phyloP scores from a whole-genome alignment of 140 eudicot genomes.

The Ambrosia hybrid region DNA sequence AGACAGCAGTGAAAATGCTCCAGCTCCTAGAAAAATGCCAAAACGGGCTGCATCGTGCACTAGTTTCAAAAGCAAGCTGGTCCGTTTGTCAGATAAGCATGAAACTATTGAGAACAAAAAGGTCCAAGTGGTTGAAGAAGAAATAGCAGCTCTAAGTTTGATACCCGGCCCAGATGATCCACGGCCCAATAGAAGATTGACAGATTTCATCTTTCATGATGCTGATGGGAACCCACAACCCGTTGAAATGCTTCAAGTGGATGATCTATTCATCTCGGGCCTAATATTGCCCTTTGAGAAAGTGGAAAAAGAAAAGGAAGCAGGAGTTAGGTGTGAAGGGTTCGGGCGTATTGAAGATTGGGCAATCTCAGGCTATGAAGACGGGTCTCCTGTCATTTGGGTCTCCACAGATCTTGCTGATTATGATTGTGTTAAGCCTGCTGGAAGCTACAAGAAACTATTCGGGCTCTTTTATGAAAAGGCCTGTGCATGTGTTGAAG shows the following conservation, averaged over 20 bases:
- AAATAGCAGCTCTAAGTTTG: slow-evolving; percentile 49
- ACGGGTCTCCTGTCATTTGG: slow-evolving; percentile 74
- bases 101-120: slow-evolving; percentile 41
- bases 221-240: slow-evolving; percentile 63
- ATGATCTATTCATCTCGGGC: slow-evolving; percentile 62
- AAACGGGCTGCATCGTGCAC: slow-evolving; percentile 61
- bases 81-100: slow-evolving; percentile 41
- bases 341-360: slow-evolving; percentile 74
- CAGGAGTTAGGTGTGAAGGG: slow-evolving; percentile 63
- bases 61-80: slow-evolving; percentile 43
- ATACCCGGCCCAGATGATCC: slow-evolving; percentile 64
- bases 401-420: slow-evolving; percentile 76
- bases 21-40: slow-evolving; percentile 49
- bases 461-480: slow-evolving; percentile 61
- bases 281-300: slow-evolving; percentile 60
- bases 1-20: slow-evolving; percentile 25
- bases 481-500: slow-evolving; percentile 64
- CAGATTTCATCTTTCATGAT: slow-evolving; percentile 63
- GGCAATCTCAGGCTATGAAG: slow-evolving; percentile 84
- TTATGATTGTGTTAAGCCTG: slow-evolving; percentile 71
- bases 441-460: slow-evolving; percentile 51
- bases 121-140: slow-evolving; percentile 54
- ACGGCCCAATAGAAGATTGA: slow-evolving; percentile 57
- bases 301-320: slow-evolving; percentile 40
- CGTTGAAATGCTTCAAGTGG: slow-evolving; percentile 70